Evolutionary conservation across 108 stramenopile species (phyloP).

Genomic region (Cylindrotheca fusiformis): DNA sequence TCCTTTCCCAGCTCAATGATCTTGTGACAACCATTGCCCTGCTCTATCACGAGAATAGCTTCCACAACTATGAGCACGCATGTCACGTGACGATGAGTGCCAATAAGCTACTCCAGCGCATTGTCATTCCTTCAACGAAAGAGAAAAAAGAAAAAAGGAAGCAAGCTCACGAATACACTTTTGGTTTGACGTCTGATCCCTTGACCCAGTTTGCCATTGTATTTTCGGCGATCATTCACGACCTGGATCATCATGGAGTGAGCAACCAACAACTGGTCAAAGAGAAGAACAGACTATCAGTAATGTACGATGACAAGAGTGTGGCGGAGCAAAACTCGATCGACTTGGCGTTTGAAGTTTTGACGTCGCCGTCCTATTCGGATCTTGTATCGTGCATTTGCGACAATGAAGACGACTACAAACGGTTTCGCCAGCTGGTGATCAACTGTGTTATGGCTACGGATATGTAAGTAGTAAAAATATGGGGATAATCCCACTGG

Average conservation of each 20-base stretch:
- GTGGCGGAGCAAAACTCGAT: constrained; percentile 50
- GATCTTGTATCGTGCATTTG: constrained; percentile 30
- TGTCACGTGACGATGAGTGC: constrained; percentile 32
- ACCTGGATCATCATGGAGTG: constrained; percentile 49
- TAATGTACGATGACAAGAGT: constrained; percentile 27
- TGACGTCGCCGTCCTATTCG: constrained; percentile 32
- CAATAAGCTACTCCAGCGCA: constrained; percentile 38
- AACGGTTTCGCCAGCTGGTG: constrained; percentile 39
- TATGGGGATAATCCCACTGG: no score
- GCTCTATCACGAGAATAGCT: constrained; percentile 35
- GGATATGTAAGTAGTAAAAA: constrained; percentile 42
- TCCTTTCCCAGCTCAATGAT: constrained; percentile 1
- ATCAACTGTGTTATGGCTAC: constrained; percentile 46
- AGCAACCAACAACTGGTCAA: constrained; percentile 45
- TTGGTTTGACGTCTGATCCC: constrained; percentile 56
- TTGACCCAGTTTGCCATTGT: constrained; percentile 44
- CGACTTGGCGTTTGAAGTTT: constrained; percentile 33
- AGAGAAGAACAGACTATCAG: constrained; percentile 23
- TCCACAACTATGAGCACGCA: constrained; percentile 52
- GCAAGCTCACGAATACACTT: constrained; percentile 32
- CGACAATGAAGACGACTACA: constrained; percentile 18
- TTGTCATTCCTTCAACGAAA: constrained; percentile 4
- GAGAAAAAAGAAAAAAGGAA: constrained; percentile 1
- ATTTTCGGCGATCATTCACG: constrained; percentile 63
- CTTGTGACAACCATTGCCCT: constrained; percentile 17